phyloP scores from a whole-genome alignment of 371 early-diverging fungal genomes.

The Apophysomyces trapeziformis region DNA sequence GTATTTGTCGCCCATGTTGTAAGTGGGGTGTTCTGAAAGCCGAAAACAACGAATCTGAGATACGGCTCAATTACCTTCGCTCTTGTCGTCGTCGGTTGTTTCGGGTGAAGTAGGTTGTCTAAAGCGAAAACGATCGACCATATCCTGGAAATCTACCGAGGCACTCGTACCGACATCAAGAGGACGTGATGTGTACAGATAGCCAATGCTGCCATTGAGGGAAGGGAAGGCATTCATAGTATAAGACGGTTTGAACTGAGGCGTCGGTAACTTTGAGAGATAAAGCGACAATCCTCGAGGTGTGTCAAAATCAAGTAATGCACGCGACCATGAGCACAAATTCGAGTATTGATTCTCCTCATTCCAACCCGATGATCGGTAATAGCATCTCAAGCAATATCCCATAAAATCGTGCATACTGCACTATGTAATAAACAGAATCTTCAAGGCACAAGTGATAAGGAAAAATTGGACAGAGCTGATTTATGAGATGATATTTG shows the following conservation, averaged over 20 bases:
- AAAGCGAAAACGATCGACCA: conserved; percentile 63
- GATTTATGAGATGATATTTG: too few relatives aligned
- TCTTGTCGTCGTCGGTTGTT: neutral
- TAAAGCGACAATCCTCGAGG: conserved; percentile 75
- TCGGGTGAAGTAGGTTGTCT: neutral
- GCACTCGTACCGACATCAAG: conserved; percentile 67
- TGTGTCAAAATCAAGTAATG: conserved; percentile 77
- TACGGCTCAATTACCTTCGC: conserved; percentile 11
- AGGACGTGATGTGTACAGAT: conserved; percentile 77
- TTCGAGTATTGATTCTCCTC: conserved; percentile 81
- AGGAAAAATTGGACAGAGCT: neutral
- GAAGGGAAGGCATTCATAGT: conserved; percentile 72
- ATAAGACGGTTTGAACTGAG: conserved; percentile 77
- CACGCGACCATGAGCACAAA: conserved; percentile 73
- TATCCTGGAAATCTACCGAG: conserved; percentile 60
- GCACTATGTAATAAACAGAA: conserved; percentile 1
- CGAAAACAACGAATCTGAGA: neutral
- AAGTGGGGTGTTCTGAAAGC: neutral
- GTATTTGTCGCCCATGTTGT: neutral
- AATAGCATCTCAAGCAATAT: conserved; percentile 78
- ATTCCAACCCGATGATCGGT: conserved; percentile 77
- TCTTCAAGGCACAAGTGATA: neutral
- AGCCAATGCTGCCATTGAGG: conserved; percentile 79
- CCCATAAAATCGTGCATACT: conserved; percentile 85
- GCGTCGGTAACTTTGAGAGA: conserved; percentile 75